Percentiles rank a stretch among this genome's conserved stretches.
phyloP scores from a whole-genome alignment of 257 asterid genomes.

The Solanum megistacrolobum region DNA sequence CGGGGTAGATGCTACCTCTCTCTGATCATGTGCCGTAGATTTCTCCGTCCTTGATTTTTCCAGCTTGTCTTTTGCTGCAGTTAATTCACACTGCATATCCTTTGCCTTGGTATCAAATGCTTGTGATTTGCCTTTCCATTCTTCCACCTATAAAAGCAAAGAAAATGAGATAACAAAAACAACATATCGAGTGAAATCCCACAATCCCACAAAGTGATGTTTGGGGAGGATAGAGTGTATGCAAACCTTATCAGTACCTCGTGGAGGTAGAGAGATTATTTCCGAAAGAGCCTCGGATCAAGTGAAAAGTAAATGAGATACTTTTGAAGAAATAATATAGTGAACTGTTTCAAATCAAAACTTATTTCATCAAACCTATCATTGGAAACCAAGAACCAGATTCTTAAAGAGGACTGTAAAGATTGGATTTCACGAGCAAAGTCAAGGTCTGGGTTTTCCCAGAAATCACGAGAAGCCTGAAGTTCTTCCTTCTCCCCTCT shows the following conservation, averaged over 20 bases:
- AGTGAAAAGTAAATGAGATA: neutral
- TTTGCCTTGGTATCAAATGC: constrained; percentile 37
- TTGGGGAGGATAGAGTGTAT: too few relatives aligned
- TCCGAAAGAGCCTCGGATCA: too few relatives aligned
- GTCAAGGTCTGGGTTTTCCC: constrained; percentile 56
- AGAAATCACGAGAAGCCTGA: constrained; percentile 53
- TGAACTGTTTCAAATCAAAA: neutral
- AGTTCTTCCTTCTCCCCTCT: constrained; percentile 71
- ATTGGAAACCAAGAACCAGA: neutral
- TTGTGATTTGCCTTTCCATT: constrained; percentile 56
- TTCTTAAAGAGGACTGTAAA: constrained; percentile 47
- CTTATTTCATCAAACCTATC: neutral
- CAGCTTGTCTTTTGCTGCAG: constrained; percentile 20
- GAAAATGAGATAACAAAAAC: too few relatives aligned
- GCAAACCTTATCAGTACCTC: too few relatives aligned
- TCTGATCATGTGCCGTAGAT: neutral
- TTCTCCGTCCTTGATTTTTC: constrained; percentile 9
- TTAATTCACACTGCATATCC: constrained; percentile 21
- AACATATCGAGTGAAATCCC: too few relatives aligned
- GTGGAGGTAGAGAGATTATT: too few relatives aligned
- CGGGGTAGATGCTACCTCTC: neutral
- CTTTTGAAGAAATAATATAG: neutral
- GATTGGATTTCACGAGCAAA: constrained; percentile 37
- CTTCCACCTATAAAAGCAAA: constrained; percentile 37
- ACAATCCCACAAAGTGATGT: too few relatives aligned